phyloP scores from a whole-genome alignment of 176 grass and related monocot species.

The Raddia distichophylla region DNA sequence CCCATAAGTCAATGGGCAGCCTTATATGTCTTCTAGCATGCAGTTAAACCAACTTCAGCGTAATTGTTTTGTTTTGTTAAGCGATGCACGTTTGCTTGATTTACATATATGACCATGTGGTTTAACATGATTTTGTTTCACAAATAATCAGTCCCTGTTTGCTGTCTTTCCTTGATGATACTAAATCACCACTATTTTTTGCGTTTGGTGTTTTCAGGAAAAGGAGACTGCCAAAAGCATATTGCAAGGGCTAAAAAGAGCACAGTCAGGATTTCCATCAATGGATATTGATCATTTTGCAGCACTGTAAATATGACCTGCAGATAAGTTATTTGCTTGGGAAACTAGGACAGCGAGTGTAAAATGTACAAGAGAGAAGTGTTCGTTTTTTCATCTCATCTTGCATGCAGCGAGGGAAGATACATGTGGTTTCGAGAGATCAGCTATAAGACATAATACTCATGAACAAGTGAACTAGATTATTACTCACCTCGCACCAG shows the following conservation, averaged over 20 bases:
- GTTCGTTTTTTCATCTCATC: conserved; percentile 36
- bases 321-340: conserved; percentile 17
- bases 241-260: conserved; percentile 70
- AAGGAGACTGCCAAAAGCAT: conserved; percentile 86
- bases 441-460: conserved; percentile 10
- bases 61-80: conserved; percentile 36
- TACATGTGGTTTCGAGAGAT: conserved; percentile 41
- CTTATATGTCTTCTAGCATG: conserved; percentile 14
- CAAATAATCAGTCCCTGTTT: conserved; percentile 25
- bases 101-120: neutral
- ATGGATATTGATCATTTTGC: conserved; percentile 83
- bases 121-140: conserved; percentile 29
- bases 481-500: conserved; percentile 7
- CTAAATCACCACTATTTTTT: conserved; percentile 25
- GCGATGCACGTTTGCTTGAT: neutral
- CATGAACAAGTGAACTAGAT: conserved; percentile 5
- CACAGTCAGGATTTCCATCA: conserved; percentile 56
- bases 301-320: conserved; percentile 32
- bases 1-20: conserved; percentile 3
- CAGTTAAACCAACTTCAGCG: conserved; percentile 8
- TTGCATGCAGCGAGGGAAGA: conserved; percentile 13
- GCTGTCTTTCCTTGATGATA: conserved; percentile 19
- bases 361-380: conserved; percentile 31
- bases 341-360: conserved; percentile 6
- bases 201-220: conserved; percentile 63